Evolutionary conservation across 176 grass and related monocot genomes (phyloP), one percentile per base, ranked within the genome.

Genomic region (Typha latifolia): DNA sequence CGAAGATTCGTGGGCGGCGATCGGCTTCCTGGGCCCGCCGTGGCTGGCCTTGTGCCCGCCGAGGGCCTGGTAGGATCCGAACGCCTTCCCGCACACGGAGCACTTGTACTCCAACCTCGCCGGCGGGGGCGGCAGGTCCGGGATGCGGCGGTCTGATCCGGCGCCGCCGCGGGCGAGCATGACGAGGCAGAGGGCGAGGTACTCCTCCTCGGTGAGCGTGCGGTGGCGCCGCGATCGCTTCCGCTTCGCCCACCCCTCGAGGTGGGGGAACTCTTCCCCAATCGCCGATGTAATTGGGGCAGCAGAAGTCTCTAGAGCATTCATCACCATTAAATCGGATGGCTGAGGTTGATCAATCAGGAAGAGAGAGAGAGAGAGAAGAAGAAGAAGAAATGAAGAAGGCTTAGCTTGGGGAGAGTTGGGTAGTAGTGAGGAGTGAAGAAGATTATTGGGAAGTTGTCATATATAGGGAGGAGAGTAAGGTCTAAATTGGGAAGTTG

Each of bases 161-260:
- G 66, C 67, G 68, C 85, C 72, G 24, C 81, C 92, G n/a, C 76
- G 62, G 1, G 88, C 68, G 10, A 97, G 67, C 85, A 80, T 92
- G 66, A 97, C 50, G 51, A 97, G 93, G 78, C 85, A 97, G 13
- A 89, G 63, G 43, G 88, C 85, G 9, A 92, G 80, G 65, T 89
- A 80, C 73, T 92, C 85, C 64, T 96, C 92, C 77, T 92, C 85
- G 4, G 72, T 73, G 48, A 71, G 21, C 48, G 31, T 23, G 34
- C 62, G 70, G 19, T 73, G 74, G 47, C 24, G 62, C 59, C 31
- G 55, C 5, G 85, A 84, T 0, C 88, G 78, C 78, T 79, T 89
- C 78, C 78, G 29, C 75, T 87, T 97, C 4, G 66, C 61, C 74
- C 73, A 79, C 24, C 74, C 78, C 20, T 82, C 82, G 15, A 23